Evolutionary conservation across 2,329 filamentous ascomycete species (phyloP), one percentile per base, ranked within the genome.

Genomic region (Ascochyta lentis): DNA sequence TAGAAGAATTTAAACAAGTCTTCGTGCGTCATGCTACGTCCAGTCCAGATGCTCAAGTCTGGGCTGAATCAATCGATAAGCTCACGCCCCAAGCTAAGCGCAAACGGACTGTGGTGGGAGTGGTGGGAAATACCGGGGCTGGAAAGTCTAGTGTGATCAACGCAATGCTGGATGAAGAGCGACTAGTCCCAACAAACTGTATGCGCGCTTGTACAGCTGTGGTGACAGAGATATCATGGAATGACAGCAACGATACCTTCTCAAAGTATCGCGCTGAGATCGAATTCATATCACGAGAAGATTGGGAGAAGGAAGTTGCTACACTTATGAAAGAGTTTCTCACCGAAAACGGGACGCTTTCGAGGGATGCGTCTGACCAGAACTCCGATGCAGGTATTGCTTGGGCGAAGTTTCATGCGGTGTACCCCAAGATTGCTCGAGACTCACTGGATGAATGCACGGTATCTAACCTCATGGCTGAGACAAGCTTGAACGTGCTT

Each of bases 141-240:
- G 86, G 86, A 0, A 89, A 89, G 64, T 84, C 80, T 19, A 85
- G 82, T 1, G 75, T 88, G 0, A 86, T 89, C 68, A 89, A 88
- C 63, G 85, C 86, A 0, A 65, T 89, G 31, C 75, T 88, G 0
- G 84, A 87, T 27, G 83, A 88, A 61, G 84, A 88, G 59, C 77
- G 81, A n/a, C 72, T 84, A 15, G 78, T 79, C 0, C 80, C 81
- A 0, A 85, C 82, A 0, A 84, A 83, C 59, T 84, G 84, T 65
- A 84, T 87, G 80, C 75, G 83, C 26, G 85, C 86, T 0, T 88
- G 85, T 53, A 89, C 86, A 0, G 84, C 85, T 0, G 83, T 84
- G 0, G 80, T 86, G 0, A 88, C 85, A 0, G 85, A 88, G 62
- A 79, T 89, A 1, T 80, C 80, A 0, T 87, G 79, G 70, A 88